phyloP scores from a whole-genome alignment of 2,329 filamentous ascomycete species.

The Sordariomycetes sp. region DNA sequence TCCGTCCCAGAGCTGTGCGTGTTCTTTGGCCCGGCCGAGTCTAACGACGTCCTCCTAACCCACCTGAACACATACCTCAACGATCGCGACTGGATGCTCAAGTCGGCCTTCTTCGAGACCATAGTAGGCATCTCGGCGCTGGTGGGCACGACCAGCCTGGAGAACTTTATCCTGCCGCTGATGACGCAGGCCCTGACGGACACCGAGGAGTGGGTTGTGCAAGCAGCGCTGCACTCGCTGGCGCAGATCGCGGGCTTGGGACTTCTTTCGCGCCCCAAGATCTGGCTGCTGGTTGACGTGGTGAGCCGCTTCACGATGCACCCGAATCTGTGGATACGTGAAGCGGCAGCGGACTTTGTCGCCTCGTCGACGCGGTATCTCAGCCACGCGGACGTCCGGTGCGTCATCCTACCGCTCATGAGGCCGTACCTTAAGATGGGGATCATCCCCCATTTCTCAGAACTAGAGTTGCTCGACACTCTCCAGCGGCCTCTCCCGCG shows the following conservation, averaged over 20 bases:
- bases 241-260: conserved; percentile 83
- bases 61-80: conserved; percentile 97
- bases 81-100: conserved; percentile 90
- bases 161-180: conserved; percentile 89
- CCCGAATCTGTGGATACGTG: conserved; percentile 89
- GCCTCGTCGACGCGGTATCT: conserved; percentile 66
- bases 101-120: conserved; percentile 92
- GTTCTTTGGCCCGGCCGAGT: conserved; percentile 85
- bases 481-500: conserved; percentile 74
- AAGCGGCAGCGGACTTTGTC: conserved; percentile 78
- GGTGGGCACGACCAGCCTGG: conserved; percentile 76
- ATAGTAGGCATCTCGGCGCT: conserved; percentile 89
- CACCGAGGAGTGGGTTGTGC: conserved; percentile 86
- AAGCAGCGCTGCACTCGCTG: conserved; percentile 78
- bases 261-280: conserved; percentile 71
- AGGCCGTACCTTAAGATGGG: conserved; percentile 71
- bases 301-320: conserved; percentile 82
- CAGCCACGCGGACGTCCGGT: conserved; percentile 70
- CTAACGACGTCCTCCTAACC: conserved; percentile 91
- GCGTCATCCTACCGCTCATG: conserved; percentile 72
- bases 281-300: conserved; percentile 80
- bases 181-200: conserved; percentile 95
- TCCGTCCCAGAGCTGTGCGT: conserved; percentile 89
- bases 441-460: conserved; percentile 55
- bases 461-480: conserved; percentile 66